Evolutionary conservation across 768 basidiomycete genomes (phyloP).

Genomic region (Grammothele lineata): DNA sequence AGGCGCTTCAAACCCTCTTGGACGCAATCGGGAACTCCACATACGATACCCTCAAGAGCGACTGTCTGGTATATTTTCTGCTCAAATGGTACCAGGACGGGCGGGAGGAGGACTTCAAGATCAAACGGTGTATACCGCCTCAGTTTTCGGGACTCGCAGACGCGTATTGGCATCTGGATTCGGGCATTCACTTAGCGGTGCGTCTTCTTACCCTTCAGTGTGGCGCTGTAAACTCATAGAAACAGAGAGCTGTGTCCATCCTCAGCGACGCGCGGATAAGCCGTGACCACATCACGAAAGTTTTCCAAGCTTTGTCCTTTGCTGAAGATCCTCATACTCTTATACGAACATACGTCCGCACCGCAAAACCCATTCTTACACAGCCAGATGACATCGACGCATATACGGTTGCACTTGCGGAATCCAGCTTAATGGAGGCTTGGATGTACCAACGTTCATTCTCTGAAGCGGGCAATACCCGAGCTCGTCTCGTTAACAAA

Average conservation of each 20-base stretch:
- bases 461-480: slow-evolving; percentile 49
- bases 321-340: slow-evolving; percentile 45
- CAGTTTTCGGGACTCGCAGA: slow-evolving; percentile 75
- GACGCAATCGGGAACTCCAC: slow-evolving; percentile 53
- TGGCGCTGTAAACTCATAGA: neutral
- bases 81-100: slow-evolving; percentile 76
- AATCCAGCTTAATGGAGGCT: slow-evolving; percentile 61
- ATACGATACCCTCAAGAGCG: slow-evolving; percentile 76
- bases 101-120: slow-evolving; percentile 46
- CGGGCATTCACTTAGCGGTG: slow-evolving; percentile 61
- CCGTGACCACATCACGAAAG: slow-evolving; percentile 74
- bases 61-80: slow-evolving; percentile 76
- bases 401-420: slow-evolving; percentile 66
- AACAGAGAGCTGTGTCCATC: slow-evolving; percentile 63
- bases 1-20: slow-evolving; percentile 52
- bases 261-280: slow-evolving; percentile 74
- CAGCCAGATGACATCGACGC: slow-evolving; percentile 67
- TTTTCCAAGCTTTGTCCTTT: slow-evolving; percentile 59
- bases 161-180: slow-evolving; percentile 83
- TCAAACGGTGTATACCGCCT: slow-evolving; percentile 62
- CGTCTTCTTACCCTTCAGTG: slow-evolving; percentile 28
- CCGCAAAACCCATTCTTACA: slow-evolving; percentile 65
- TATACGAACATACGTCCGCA: slow-evolving; percentile 70
- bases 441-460: slow-evolving; percentile 77
- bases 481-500: slow-evolving; percentile 51